Base-by-base conservation (phyloP, 805 yeast species). In the Starmera quercuum region DNA sequence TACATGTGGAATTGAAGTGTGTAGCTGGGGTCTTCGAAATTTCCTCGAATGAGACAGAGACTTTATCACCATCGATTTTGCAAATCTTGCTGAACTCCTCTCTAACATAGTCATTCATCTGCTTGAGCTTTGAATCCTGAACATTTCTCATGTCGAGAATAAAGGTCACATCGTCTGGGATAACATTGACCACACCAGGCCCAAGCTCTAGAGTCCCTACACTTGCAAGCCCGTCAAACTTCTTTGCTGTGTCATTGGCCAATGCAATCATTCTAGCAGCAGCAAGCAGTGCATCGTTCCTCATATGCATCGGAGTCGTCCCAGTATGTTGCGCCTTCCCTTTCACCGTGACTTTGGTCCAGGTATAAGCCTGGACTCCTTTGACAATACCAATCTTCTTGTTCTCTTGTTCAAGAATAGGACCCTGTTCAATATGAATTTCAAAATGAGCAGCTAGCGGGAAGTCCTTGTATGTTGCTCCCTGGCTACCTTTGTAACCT, bases 361-460 rank as follows among this genome's bases (percentile, higher is more conserved):
- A 80, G 30, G 64, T 56, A 44, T 73, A 75, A 2, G 80, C 81
- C 51, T 80, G 87, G 21, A 70, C 83, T 22, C 82, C 83, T 10
- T 62, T 63, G 8, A 80, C 86, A 30, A 79, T 60, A 22, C 88
- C 88, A 36, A 80, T 71, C 37, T 67, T 66, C 46, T 72, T 71
- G 5, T 65, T 47, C 21, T 65, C 66, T 17, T 66, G 64, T 49
- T 80, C 85, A 32, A 80, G 62, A 26, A 78, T 65, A 10, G 87
- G 87, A 6, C 88, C 88, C 54, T 80, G 88, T 48, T 80, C 87
- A 39, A 80, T 80, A 49, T 80, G 88, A 35, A 80, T 61, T 52
- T 80, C 88, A 51, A 80, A 79, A 54, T 80, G 86, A 8, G 82
- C 79, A 15, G 74, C 73, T 16, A 80, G 57, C 14, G 81, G 82